Evolutionary conservation across 2,329 filamentous ascomycete genomes (phyloP).

Genomic region (Colletotrichum trifolii): DNA sequence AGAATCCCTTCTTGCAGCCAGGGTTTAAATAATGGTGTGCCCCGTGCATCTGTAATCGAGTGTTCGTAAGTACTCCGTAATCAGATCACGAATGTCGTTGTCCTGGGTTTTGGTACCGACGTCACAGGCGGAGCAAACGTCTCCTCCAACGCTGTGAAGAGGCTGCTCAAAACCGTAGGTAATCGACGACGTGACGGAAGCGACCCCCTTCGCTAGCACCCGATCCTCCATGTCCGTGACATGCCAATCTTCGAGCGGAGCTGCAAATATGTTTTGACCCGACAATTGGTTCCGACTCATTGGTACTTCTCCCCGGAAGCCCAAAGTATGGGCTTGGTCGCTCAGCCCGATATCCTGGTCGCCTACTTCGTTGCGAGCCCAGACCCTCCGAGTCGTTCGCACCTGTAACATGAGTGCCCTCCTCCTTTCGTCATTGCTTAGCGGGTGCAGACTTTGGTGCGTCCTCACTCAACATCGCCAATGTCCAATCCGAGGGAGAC

Average conservation of each 20-base stretch:
- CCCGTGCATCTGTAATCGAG: slow-evolving; percentile 11
- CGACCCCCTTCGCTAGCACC: slow-evolving; percentile 10
- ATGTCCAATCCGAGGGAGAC: slow-evolving; percentile 1
- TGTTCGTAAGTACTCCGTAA: background rate
- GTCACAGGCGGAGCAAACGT: slow-evolving; percentile 12
- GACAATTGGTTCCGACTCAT: slow-evolving; percentile 11
- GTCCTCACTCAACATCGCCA: slow-evolving; percentile 8
- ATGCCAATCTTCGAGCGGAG: slow-evolving; percentile 24
- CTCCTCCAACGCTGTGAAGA: slow-evolving; percentile 10
- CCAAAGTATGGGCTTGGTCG: slow-evolving; percentile 9
- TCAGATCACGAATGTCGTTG: slow-evolving; percentile 16
- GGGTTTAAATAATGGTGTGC: background rate
- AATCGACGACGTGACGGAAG: background rate
- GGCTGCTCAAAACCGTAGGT: background rate
- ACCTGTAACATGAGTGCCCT: background rate
- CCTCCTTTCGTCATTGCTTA: slow-evolving; percentile 1
- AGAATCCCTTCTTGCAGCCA: background rate
- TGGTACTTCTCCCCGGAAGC: slow-evolving; percentile 14
- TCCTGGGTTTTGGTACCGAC: slow-evolving; percentile 18
- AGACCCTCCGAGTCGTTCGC: background rate
- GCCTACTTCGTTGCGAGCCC: background rate
- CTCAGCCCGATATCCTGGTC: slow-evolving; percentile 16
- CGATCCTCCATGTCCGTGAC: slow-evolving; percentile 7
- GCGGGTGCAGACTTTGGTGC: slow-evolving; percentile 8
- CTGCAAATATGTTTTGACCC: slow-evolving; percentile 10